Conservation (phyloP, 768 basidiomycete species). For the Boletus edulis region DNA sequence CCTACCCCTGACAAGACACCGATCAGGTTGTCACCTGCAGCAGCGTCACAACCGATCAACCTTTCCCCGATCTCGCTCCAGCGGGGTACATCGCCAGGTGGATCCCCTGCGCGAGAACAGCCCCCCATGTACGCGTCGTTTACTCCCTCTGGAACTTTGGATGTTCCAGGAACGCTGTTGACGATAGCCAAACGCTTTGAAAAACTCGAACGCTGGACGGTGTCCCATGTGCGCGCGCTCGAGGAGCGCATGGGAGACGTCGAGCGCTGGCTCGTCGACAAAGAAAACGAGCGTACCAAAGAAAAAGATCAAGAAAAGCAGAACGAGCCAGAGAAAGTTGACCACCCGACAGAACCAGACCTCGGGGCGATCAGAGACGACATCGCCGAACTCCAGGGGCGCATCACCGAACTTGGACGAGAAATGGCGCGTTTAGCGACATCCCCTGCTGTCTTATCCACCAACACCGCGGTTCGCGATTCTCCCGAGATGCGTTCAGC, state of each 20-base stretch:
- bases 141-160: constrained; percentile 64
- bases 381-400: constrained; percentile 68
- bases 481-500: constrained; percentile 44
- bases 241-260: constrained; percentile 91
- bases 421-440: constrained; percentile 76
- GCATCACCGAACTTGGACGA: constrained; percentile 70
- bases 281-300: constrained; percentile 56
- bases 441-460: constrained; percentile 42
- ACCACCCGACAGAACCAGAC: constrained; percentile 32
- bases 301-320: constrained; percentile 40
- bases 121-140: constrained; percentile 81
- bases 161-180: constrained; percentile 71
- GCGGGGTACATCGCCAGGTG: constrained; percentile 37
- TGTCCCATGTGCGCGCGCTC: constrained; percentile 83
- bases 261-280: constrained; percentile 86
- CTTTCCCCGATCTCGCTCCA: constrained; percentile 68
- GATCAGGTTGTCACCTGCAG: constrained; percentile 30
- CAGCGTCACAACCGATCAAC: constrained; percentile 45
- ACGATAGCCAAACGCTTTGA: constrained; percentile 76
- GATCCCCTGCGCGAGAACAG: constrained; percentile 42
- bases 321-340: background rate
- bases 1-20: constrained; percentile 50
- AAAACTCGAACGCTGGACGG: constrained; percentile 88
- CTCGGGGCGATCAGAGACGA: constrained; percentile 63
- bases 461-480: constrained; percentile 44